Conservation (phyloP, 129 eudicot species). For the Heracleum sosnowskyi region DNA sequence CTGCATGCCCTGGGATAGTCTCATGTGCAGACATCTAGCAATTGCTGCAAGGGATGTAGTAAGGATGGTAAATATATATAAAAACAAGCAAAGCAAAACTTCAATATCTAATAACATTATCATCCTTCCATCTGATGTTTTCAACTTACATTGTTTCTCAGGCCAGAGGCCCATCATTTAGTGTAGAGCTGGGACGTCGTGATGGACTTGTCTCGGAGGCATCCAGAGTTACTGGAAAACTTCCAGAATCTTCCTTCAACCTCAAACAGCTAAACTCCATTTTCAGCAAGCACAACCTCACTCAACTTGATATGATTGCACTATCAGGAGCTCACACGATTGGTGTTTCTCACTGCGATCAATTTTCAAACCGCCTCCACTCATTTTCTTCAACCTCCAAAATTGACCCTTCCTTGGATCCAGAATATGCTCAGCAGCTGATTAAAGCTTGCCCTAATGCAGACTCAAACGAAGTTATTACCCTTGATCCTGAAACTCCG, state of each 20-base stretch:
- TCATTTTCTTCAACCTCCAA: constrained; percentile 37
- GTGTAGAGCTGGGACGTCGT: constrained; percentile 67
- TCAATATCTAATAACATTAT: background rate
- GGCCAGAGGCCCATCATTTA: constrained; percentile 71
- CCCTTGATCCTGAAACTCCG: constrained; percentile 60
- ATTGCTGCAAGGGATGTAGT: constrained; percentile 70
- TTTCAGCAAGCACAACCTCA: constrained; percentile 42
- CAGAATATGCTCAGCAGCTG: constrained; percentile 50
- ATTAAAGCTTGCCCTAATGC: constrained; percentile 34
- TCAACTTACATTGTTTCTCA: constrained; percentile 15
- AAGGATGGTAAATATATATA: constrained; percentile 33
- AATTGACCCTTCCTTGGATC: constrained; percentile 63
- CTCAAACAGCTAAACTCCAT: constrained; percentile 48
- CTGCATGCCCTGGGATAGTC: constrained; percentile 73
- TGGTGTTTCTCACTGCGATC: constrained; percentile 69
- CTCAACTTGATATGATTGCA: constrained; percentile 65
- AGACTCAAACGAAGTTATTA: constrained; percentile 33
- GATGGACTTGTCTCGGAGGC: constrained; percentile 66
- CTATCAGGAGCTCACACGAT: constrained; percentile 82
- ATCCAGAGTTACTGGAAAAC: constrained; percentile 58
- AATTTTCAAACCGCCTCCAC: constrained; percentile 59
- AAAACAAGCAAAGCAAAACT: background rate
- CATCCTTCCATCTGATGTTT: background rate
- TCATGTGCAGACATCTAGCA: constrained; percentile 83
- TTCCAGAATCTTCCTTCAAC: constrained; percentile 48